Evolutionary conservation across 2,329 filamentous ascomycete genomes (phyloP).

Genomic region (Aureobasidium sp.): DNA sequence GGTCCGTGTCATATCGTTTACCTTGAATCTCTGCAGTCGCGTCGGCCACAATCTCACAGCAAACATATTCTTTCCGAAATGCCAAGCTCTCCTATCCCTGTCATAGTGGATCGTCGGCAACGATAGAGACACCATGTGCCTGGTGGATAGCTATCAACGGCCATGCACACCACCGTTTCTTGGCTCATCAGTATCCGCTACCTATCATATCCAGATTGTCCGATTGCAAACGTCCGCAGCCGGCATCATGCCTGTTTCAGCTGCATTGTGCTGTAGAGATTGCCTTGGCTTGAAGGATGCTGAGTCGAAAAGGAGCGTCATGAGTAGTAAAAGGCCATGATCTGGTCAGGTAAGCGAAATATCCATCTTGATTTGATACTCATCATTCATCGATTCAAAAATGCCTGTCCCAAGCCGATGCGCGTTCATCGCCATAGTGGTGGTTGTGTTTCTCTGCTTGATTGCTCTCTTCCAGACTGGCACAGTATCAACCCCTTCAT

Average conservation of each 20-base stretch:
- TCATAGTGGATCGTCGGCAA: neutral
- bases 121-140: conserved; percentile 1
- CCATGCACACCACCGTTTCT: conserved; percentile 3
- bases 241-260: conserved; percentile 3
- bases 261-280: neutral
- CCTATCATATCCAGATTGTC: neutral
- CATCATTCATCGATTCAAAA: neutral
- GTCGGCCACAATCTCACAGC: neutral
- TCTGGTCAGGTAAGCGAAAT: neutral
- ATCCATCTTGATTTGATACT: neutral
- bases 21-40: neutral
- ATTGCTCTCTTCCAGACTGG: conserved; percentile 6
- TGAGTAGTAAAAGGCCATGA: neutral
- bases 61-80: neutral
- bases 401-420: conserved; percentile 4
- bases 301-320: conserved; percentile 2
- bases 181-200: conserved; percentile 6
- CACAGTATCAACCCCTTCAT: conserved; percentile 3
- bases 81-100: neutral
- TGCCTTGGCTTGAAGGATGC: neutral
- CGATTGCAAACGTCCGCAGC: neutral
- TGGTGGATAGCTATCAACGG: neutral
- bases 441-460: neutral
- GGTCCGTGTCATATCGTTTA: neutral
- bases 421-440: neutral